Conservation (phyloP, 2,329 filamentous ascomycete species). For the Ascochyta lentis region DNA sequence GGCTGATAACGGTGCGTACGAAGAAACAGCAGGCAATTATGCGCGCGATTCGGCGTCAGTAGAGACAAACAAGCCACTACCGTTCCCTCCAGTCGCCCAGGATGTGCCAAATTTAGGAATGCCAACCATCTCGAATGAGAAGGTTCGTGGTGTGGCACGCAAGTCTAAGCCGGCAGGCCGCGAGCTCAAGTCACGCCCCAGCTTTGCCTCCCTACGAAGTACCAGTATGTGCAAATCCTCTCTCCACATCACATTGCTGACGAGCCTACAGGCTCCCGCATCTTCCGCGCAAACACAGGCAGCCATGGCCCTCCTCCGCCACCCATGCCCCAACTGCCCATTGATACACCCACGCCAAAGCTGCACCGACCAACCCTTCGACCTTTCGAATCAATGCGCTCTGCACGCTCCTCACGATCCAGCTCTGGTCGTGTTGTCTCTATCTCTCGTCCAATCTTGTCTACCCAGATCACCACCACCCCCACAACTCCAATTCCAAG, state of each 20-base stretch:
- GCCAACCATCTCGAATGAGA: not conserved
- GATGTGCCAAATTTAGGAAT: not conserved
- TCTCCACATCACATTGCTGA: not conserved
- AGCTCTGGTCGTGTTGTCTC: slow-evolving; percentile 1
- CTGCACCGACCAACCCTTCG: slow-evolving; percentile 2
- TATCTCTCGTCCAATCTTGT: slow-evolving; percentile 25
- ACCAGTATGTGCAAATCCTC: slow-evolving; percentile 17
- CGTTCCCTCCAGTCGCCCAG: not conserved
- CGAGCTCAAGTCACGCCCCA: slow-evolving; percentile 19
- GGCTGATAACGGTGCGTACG: not conserved
- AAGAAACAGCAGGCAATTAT: not conserved
- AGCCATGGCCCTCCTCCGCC: slow-evolving; percentile 17
- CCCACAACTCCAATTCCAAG: not conserved
- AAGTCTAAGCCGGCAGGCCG: slow-evolving; percentile 1
- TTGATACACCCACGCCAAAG: slow-evolving; percentile 4
- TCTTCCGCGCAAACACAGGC: slow-evolving; percentile 16
- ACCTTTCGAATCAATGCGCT: slow-evolving; percentile 3
- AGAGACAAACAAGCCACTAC: not conserved
- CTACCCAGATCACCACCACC: not conserved
- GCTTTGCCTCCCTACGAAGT: slow-evolving; percentile 20
- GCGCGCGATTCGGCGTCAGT: not conserved
- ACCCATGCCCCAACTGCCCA: slow-evolving; percentile 24
- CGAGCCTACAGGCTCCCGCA: slow-evolving; percentile 19
- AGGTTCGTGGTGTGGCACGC: not conserved
- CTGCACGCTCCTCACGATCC: slow-evolving; percentile 7